Base-by-base conservation (phyloP, 345 rosid species). In the Salix koriyanagi region DNA sequence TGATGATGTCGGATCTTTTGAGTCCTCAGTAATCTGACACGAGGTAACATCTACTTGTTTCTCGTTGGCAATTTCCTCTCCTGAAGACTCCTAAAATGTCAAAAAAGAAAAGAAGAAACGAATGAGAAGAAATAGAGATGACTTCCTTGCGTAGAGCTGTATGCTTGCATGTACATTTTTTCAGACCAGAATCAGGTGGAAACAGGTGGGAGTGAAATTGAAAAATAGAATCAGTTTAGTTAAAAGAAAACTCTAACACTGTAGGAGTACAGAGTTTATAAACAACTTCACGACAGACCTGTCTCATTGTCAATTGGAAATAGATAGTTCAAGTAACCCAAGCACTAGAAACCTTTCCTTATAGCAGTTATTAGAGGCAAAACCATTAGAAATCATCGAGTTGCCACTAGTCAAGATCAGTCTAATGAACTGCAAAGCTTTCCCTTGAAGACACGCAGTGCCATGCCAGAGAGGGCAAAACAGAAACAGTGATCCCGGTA, bases 61-160 rank as follows among this genome's bases (percentile, higher is more conserved):
- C 41, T 79, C 77, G 36, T 78, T 65, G 7, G 34, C 65, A 58
- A 65, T 71, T 52, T 75, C 73, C 58, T 72, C 65, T 76, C 13
- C 74, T 75, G 79, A 70, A 16, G 67, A 2, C 61, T 81, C 86
- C 88, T 85, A 42, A 50, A 60, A 74, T n/a, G 42, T 37, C 16
- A n/a, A 19, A 41, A 48, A 4, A 26, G 16, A 26, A 50, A 48
- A 46, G 85, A 72, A 19, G 71, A 77, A 77, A 76, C 37, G 26
- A 13, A 61, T 58, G 46, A 77, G 65, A 12, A 46, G 42, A 69
- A 23, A 65, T 54, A 70, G 10, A 61, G 50, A 64, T 15, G 19
- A 2, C 4, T 54, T 52, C 7, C 28, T n/a, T 9, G 3, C 23
- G 14, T n/a, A 4, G 28, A n/a, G 14, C 23, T 23, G 62, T n/a